Base-by-base conservation (phyloP, 306 rosid species). In the Corylus americana region DNA sequence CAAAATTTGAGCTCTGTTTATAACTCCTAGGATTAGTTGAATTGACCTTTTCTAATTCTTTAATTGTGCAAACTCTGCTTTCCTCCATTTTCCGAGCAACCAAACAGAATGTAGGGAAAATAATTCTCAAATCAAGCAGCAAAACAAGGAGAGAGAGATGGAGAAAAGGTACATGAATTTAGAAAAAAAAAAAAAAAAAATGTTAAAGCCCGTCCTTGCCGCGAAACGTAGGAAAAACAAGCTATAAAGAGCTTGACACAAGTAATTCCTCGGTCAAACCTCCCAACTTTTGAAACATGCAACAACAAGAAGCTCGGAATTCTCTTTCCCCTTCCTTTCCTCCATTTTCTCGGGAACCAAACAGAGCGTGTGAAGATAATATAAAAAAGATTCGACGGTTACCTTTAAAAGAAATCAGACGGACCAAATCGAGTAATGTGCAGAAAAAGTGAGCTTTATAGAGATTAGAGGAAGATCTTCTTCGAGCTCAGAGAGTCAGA, bases 321-420 rank as follows among this genome's bases (percentile, higher is more conserved):
- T 20, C 10, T 58, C 31, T 55, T 3, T 70, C 11, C 27, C 29
- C 50, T 48, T 16, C 11, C 55, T 61, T 79, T 39, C 67, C 57
- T 39, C 49, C 44, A 54, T 79, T 73, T 73, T 73, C 74, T 63
- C 73, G 73, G 20, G 74, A 83, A 73, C 73, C 70, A 81, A 73
- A 79, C 58, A 76, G 80, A 49, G 31, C 29, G 70, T 63, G 82
- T 66, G 81, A 76, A 77, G 18, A 79, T 1, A 49, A 49, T 12
- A 22, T 47, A 7, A 71, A 17, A 78, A 74, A 74, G 87, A 78
- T 50, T 2, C 70, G 81, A 81, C 72, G 8, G 45, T 77, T 76
- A 95, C 93, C 94, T 85, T 75, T 27, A 68, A 35, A 71, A 76
- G 80, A 61, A 88, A 84, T 83, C 82, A 88, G 81, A 73, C 76